Evolutionary conservation across 2,329 filamentous ascomycete species (phyloP).

Genomic region (Aspergillus awamori): DNA sequence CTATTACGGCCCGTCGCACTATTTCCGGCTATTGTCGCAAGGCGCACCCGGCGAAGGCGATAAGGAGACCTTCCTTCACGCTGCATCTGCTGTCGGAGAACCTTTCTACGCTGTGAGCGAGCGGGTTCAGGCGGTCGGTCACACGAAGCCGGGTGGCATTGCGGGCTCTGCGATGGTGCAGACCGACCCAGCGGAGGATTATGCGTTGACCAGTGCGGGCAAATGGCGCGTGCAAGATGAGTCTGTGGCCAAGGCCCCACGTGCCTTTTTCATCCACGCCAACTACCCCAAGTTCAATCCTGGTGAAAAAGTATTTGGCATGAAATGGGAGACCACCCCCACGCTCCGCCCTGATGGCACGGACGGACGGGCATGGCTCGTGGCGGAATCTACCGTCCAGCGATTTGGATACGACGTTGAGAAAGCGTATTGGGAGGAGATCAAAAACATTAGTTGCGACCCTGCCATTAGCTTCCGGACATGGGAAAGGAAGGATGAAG

Average conservation of each 20-base stretch:
- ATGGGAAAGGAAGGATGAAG: constrained; percentile 36
- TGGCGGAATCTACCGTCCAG: constrained; percentile 35
- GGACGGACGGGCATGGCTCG: constrained; percentile 42
- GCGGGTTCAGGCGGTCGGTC: constrained; percentile 39
- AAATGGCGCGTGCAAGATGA: constrained; percentile 40
- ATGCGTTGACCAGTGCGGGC: constrained; percentile 33
- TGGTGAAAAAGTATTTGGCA: constrained; percentile 42
- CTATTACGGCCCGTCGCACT: constrained; percentile 40
- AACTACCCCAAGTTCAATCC: constrained; percentile 49
- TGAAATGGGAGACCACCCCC: constrained; percentile 41
- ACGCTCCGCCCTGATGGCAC: constrained; percentile 40
- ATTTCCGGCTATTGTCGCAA: constrained; percentile 44
- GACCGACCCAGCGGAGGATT: constrained; percentile 44
- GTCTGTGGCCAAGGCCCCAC: constrained; percentile 34
- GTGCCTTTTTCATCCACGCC: constrained; percentile 45
- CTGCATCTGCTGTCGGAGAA: constrained; percentile 36
- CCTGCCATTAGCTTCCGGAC: constrained; percentile 38
- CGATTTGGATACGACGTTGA: constrained; percentile 46
- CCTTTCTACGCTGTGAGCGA: constrained; percentile 43
- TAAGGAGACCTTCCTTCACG: constrained; percentile 44
- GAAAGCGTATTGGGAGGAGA: constrained; percentile 44
- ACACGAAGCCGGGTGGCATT: constrained; percentile 29
- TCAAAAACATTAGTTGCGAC: constrained; percentile 45
- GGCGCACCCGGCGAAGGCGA: constrained; percentile 43
- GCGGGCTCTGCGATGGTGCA: constrained; percentile 44